Conservation (phyloP, 345 rosid species). For the Aurinia saxatilis region DNA sequence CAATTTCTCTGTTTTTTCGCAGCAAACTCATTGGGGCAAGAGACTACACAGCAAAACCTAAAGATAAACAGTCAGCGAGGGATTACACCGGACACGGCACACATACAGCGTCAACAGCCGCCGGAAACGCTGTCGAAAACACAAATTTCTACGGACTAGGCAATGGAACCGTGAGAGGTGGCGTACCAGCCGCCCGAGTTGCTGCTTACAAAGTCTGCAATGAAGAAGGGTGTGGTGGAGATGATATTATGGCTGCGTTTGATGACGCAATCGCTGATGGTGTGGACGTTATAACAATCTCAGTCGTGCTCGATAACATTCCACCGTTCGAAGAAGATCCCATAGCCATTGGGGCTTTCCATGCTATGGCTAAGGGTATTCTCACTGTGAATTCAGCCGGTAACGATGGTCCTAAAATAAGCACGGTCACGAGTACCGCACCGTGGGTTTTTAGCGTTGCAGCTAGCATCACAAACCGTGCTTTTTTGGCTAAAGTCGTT, state of each 20-base stretch:
- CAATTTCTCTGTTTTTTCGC: slow-evolving; percentile 6
- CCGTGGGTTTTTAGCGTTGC: slow-evolving; percentile 45
- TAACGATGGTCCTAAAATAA: slow-evolving; percentile 13
- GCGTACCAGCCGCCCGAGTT: slow-evolving; percentile 40
- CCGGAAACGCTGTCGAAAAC: slow-evolving; percentile 28
- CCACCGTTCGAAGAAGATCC: neutral
- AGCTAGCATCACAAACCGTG: slow-evolving; percentile 39
- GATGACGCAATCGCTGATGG: slow-evolving; percentile 61
- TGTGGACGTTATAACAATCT: slow-evolving; percentile 36
- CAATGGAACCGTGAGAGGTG: slow-evolving; percentile 38
- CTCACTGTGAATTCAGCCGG: slow-evolving; percentile 37
- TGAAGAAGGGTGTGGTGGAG: neutral
- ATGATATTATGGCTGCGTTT: slow-evolving; percentile 31
- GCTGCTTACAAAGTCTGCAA: slow-evolving; percentile 37
- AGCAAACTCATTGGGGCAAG: slow-evolving; percentile 47
- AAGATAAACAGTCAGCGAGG: slow-evolving; percentile 3
- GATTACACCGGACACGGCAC: slow-evolving; percentile 44
- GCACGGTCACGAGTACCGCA: slow-evolving; percentile 13
- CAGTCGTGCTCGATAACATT: neutral
- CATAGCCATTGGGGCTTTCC: slow-evolving; percentile 40
- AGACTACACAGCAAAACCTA: neutral
- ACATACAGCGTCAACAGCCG: slow-evolving; percentile 47
- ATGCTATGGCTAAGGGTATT: slow-evolving; percentile 38
- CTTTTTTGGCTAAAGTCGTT: slow-evolving; percentile 26
- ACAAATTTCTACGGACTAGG: slow-evolving; percentile 32